These are phyloP conservation scores for Lyophyllum atratum DNA, from an alignment of 768 basidiomycete species.

Conservation along the genomic window DNA sequence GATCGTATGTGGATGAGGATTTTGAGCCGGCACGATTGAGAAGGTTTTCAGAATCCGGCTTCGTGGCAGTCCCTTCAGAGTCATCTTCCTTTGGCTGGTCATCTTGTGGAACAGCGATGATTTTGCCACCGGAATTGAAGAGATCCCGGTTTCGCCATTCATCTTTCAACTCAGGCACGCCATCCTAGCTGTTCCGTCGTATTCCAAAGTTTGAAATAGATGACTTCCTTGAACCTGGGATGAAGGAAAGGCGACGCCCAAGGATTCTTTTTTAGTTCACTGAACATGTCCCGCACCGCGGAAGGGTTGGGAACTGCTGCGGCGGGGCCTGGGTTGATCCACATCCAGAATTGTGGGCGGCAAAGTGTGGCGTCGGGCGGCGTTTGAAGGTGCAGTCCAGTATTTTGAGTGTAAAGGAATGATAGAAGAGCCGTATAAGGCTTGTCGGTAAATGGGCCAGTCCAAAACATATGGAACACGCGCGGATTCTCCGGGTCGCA, in stretches of 20 bases:
- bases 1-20: conserved; percentile 83
- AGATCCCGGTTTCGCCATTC: conserved; percentile 87
- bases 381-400: conserved; percentile 69
- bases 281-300: conserved; percentile 82
- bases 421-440: conserved; percentile 94
- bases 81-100: conserved; percentile 23
- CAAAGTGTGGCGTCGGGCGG: conserved; percentile 59
- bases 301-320: conserved; percentile 84
- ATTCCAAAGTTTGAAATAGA: conserved; percentile 98
- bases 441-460: conserved; percentile 97
- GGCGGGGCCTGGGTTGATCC: conserved; percentile 99
- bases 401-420: conserved; percentile 95
- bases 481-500: conserved; percentile 88
- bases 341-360: conserved; percentile 93
- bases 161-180: conserved; percentile 82
- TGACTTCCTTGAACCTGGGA: conserved; percentile 85
- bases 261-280: conserved; percentile 77
- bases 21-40: conserved; percentile 84
- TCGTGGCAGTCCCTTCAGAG: conserved; percentile 18
- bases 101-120: conserved; percentile 62
- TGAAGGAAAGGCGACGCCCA: conserved; percentile 97
- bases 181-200: conserved; percentile 96
- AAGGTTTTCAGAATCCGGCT: conserved; percentile 44
- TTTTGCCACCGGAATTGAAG: conserved; percentile 86
- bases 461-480: conserved; percentile 99